Evolutionary conservation across 2,329 filamentous ascomycete species (phyloP).

Genomic region (Colletotrichum sp.): DNA sequence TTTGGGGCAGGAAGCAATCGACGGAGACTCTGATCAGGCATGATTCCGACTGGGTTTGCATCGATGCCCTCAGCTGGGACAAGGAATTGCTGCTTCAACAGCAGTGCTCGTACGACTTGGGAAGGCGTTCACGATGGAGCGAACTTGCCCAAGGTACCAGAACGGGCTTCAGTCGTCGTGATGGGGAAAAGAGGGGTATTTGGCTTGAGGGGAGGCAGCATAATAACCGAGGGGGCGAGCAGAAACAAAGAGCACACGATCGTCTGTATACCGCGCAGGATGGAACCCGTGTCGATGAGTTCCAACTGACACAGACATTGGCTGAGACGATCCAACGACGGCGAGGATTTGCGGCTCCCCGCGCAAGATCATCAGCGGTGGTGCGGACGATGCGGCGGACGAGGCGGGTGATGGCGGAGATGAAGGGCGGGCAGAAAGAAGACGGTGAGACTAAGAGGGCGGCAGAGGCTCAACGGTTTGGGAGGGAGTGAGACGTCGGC

Average conservation of each 20-base stretch:
- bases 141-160: not conserved
- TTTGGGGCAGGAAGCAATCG: slow-evolving; percentile 12
- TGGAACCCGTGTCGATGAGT: not conserved
- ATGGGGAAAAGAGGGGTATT: slow-evolving; percentile 13
- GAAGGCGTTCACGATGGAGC: not conserved
- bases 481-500: not conserved
- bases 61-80: not conserved
- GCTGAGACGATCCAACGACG: not conserved
- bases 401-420: not conserved
- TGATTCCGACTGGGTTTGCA: not conserved
- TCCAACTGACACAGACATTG: not conserved
- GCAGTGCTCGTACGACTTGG: not conserved
- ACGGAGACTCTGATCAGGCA: slow-evolving; percentile 6
- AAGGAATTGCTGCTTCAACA: not conserved
- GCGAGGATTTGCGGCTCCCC: not conserved
- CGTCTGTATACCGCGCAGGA: not conserved
- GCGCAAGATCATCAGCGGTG: not conserved
- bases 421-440: not conserved
- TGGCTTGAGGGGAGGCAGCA: not conserved
- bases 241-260: not conserved
- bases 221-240: slow-evolving; percentile 6
- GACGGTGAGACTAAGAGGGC: not conserved
- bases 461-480: not conserved
- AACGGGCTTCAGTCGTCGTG: not conserved
- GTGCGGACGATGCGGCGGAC: not conserved